A percentile compares a stretch with the other conserved stretches of the same genome.
Evolutionary conservation across 306 rosid species (phyloP).

Genomic region (Sphenostylis stenocarpa): DNA sequence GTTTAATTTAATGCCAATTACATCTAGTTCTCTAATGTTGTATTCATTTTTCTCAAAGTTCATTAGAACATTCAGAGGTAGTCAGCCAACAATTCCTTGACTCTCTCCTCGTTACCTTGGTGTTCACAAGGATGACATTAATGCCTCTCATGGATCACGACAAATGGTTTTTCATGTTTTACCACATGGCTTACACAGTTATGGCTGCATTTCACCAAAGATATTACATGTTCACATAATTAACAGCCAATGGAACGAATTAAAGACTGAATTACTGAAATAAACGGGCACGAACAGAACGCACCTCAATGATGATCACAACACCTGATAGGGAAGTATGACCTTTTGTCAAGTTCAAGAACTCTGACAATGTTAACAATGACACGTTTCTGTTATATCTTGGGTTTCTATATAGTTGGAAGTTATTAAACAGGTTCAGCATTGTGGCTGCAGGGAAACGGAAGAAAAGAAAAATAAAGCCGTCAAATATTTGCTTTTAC

Average conservation of each 20-base stretch:
- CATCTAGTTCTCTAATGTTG: neutral
- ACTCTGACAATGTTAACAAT: conserved; percentile 55
- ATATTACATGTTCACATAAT: neutral
- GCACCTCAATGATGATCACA: conserved; percentile 72
- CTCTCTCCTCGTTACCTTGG: neutral
- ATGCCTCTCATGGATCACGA: neutral
- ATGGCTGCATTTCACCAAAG: neutral
- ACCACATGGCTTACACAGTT: neutral
- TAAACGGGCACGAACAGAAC: conserved; percentile 15
- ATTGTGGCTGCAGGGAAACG: conserved; percentile 58
- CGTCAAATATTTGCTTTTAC: conserved; percentile 16
- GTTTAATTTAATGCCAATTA: neutral
- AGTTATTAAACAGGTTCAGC: conserved; percentile 38
- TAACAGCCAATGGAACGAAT: neutral
- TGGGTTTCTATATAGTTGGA: conserved; percentile 48
- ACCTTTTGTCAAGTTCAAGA: conserved; percentile 63
- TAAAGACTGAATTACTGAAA: neutral
- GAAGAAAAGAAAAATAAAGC: conserved; percentile 12
- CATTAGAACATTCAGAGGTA: too few species aligned
- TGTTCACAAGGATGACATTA: neutral
- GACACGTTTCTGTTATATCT: conserved; percentile 31
- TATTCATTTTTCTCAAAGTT: too few species aligned
- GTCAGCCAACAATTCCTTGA: conserved; percentile 1
- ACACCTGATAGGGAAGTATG: conserved; percentile 57
- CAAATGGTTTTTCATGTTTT: neutral